Percentiles rank a stretch among this genome's conserved stretches.
Evolutionary conservation across 768 basidiomycete genomes (phyloP).

Genomic region (Suillus luteus): DNA sequence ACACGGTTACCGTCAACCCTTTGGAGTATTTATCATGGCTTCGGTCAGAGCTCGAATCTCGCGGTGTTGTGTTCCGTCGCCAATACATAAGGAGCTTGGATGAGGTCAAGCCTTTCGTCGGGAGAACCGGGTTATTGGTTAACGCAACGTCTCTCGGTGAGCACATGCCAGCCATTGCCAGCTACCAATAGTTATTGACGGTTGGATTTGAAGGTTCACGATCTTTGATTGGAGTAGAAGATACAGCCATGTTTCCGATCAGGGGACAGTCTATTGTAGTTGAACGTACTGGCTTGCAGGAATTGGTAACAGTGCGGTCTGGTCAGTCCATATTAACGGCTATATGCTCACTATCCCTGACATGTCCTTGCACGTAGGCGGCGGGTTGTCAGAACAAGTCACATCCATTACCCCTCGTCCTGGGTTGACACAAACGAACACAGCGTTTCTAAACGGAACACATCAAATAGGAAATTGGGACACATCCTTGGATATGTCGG

Average conservation of each 20-base stretch:
- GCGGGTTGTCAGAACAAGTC: slow-evolving; percentile 22
- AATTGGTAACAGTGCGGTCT: slow-evolving; percentile 30
- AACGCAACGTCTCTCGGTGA: slow-evolving; percentile 60
- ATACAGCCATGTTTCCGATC: slow-evolving; percentile 72
- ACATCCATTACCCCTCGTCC: slow-evolving; percentile 69
- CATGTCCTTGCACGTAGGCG: neutral
- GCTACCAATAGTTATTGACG: neutral
- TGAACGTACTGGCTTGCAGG: slow-evolving; percentile 59
- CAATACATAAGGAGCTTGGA: slow-evolving; percentile 45
- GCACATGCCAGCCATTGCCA: slow-evolving; percentile 9
- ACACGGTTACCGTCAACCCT: slow-evolving; percentile 52
- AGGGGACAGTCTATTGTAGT: slow-evolving; percentile 87
- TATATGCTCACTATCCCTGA: neutral
- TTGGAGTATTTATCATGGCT: slow-evolving; percentile 55
- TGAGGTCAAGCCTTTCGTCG: slow-evolving; percentile 44
- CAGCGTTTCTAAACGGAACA: slow-evolving; percentile 59
- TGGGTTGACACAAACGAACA: slow-evolving; percentile 40
- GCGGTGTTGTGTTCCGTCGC: slow-evolving; percentile 47
- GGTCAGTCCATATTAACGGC: slow-evolving; percentile 24
- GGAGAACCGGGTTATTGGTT: slow-evolving; percentile 43
- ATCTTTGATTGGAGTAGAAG: slow-evolving; percentile 80
- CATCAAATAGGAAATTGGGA: slow-evolving; percentile 53
- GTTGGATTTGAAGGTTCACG: slow-evolving; percentile 51
- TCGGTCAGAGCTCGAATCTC: slow-evolving; percentile 37
- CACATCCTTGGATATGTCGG: slow-evolving; percentile 44